Conservation (phyloP, 306 rosid genomes). For the Myrica gale region DNA sequence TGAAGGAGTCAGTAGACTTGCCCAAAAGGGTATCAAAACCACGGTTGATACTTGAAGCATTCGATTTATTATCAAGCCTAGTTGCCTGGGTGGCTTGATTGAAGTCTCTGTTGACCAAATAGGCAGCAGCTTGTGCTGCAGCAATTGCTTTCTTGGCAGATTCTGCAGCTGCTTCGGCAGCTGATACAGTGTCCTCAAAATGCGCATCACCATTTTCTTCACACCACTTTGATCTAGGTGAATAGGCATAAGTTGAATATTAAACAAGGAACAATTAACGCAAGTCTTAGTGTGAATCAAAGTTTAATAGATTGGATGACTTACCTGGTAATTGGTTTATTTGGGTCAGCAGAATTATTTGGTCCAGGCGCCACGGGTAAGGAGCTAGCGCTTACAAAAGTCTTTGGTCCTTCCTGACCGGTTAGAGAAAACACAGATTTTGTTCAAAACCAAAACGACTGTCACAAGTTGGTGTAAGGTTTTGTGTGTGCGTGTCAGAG, state of each 20-base stretch:
- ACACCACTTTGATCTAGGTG: not conserved
- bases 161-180: conserved; percentile 61
- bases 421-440: not conserved
- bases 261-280: not conserved
- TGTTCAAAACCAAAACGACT: not conserved
- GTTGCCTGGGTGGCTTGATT: conserved; percentile 36
- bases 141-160: conserved; percentile 57
- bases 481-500: not conserved
- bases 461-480: not conserved
- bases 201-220: no score
- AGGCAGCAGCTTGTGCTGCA: conserved; percentile 94
- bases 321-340: no score
- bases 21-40: conserved; percentile 24
- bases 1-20: conserved; percentile 23
- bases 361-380: not conserved
- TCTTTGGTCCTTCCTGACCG: conserved; percentile 8
- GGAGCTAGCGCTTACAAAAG: conserved; percentile 11
- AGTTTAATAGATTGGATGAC: not conserved
- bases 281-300: not conserved
- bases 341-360: no score
- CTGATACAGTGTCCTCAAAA: no score
- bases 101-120: conserved; percentile 63
- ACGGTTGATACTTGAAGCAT: conserved; percentile 23
- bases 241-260: conserved; percentile 19
- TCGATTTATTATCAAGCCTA: conserved; percentile 15